These are phyloP conservation scores for Xylariaceae sp. DNA, from an alignment of 2,329 filamentous ascomycete species.

Conservation along the genomic window DNA sequence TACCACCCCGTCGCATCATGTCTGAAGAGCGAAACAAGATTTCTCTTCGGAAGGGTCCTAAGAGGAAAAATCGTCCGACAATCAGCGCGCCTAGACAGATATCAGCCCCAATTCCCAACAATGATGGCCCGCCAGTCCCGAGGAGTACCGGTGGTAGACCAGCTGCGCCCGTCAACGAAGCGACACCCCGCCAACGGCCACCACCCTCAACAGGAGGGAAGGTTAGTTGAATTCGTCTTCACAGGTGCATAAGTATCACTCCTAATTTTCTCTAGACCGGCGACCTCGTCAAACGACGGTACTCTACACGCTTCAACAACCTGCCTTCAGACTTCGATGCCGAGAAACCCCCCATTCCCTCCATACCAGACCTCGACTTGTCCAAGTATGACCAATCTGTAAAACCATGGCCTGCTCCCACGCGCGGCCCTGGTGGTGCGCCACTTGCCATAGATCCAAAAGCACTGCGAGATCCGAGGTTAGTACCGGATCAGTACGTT, in stretches of 20 bases:
- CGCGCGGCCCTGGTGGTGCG: constrained; percentile 55
- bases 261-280: constrained; percentile 61
- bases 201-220: constrained; percentile 62
- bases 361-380: constrained; percentile 60
- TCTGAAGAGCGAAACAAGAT: constrained; percentile 67
- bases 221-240: constrained; percentile 46
- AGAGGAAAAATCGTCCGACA: constrained; percentile 64
- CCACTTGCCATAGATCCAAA: constrained; percentile 76
- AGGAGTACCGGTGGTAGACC: constrained; percentile 44
- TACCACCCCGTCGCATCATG: constrained; percentile 48
- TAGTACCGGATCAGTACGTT: constrained; percentile 81
- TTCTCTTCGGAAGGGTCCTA: constrained; percentile 65
- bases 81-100: constrained; percentile 70
- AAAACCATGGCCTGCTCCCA: constrained; percentile 57
- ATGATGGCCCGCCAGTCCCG: constrained; percentile 51
- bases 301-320: constrained; percentile 90
- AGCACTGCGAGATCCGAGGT: constrained; percentile 77
- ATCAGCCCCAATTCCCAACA: constrained; percentile 63
- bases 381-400: constrained; percentile 59
- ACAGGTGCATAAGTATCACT: too few species aligned
- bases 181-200: constrained; percentile 44
- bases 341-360: constrained; percentile 75
- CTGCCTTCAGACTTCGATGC: constrained; percentile 72
- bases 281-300: constrained; percentile 91
- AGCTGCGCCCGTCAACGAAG: constrained; percentile 34